Evolutionary conservation across 1,139 yeast genomes (phyloP).

Genomic region (Blastobotrys niveus): DNA sequence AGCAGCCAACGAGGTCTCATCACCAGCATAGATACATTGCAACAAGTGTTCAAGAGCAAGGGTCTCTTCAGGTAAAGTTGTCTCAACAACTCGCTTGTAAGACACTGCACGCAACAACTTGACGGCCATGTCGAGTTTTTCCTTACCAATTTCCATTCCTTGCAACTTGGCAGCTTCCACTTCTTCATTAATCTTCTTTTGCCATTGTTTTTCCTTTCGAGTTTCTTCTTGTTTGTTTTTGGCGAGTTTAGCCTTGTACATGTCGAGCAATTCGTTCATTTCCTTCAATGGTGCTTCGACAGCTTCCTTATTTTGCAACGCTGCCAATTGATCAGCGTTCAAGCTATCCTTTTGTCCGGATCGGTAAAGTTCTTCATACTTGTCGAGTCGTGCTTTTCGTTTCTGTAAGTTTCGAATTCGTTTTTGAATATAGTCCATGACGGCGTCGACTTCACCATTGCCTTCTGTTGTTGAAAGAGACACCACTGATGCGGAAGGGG

Average conservation of each 20-base stretch:
- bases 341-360: conserved; percentile 23
- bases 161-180: conserved; percentile 20
- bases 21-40: conserved; percentile 32
- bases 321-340: conserved; percentile 36
- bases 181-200: conserved; percentile 19
- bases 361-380: conserved; percentile 31
- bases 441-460: conserved; percentile 22
- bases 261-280: conserved; percentile 30
- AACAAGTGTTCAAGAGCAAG: conserved; percentile 34
- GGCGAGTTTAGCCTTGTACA: conserved; percentile 22
- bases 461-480: not conserved
- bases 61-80: conserved; percentile 24
- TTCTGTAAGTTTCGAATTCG: conserved; percentile 37
- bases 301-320: conserved; percentile 32
- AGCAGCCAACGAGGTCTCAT: conserved; percentile 32
- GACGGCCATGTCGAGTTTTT: conserved; percentile 27
- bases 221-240: conserved; percentile 18
- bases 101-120: conserved; percentile 35
- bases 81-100: conserved; percentile 29
- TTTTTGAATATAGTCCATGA: conserved; percentile 31
- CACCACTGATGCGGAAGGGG: not conserved
- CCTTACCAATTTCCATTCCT: conserved; percentile 24
- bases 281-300: conserved; percentile 37
- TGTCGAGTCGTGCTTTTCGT: conserved; percentile 35
- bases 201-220: conserved; percentile 15